phyloP scores from a whole-genome alignment of 2,329 filamentous ascomycete genomes.

The Hymenoscyphus fraxineus region DNA sequence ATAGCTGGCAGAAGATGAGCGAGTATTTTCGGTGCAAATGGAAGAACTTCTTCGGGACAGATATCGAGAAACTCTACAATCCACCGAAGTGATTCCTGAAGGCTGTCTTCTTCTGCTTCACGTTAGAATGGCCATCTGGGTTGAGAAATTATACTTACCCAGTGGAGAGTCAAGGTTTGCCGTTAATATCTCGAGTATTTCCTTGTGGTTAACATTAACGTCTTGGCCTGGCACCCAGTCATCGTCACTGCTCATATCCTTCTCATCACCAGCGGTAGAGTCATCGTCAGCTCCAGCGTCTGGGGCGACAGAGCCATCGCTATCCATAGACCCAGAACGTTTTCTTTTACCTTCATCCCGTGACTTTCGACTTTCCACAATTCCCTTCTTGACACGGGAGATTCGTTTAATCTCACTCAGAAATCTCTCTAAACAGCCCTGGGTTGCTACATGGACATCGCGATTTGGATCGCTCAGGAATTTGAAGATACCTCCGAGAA shows the following conservation, averaged over 20 bases:
- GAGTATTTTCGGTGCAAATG: slow-evolving; percentile 88
- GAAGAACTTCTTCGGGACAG: slow-evolving; percentile 91
- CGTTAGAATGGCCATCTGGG: slow-evolving; percentile 15
- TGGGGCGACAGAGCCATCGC: slow-evolving; percentile 46
- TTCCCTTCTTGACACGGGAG: slow-evolving; percentile 84
- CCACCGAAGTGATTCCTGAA: slow-evolving; percentile 89
- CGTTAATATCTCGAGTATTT: slow-evolving; percentile 87
- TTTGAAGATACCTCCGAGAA: slow-evolving; percentile 81
- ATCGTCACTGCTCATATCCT: slow-evolving; percentile 67
- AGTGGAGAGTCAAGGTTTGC: slow-evolving; percentile 79
- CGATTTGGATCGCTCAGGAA: slow-evolving; percentile 88
- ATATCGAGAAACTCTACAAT: slow-evolving; percentile 96
- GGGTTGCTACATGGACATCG: slow-evolving; percentile 93
- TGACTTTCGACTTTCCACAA: slow-evolving; percentile 78
- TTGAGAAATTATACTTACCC: slow-evolving; percentile 46
- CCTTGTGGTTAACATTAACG: slow-evolving; percentile 87
- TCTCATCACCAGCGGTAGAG: slow-evolving; percentile 54
- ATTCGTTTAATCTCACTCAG: slow-evolving; percentile 93
- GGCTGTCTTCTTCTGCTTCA: slow-evolving; percentile 75
- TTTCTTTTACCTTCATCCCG: slow-evolving; percentile 60
- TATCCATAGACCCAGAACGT: slow-evolving; percentile 67
- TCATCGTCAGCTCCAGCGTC: slow-evolving; percentile 60
- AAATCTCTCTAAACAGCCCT: slow-evolving; percentile 84
- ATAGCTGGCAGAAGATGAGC: slow-evolving; percentile 91
- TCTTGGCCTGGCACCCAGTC: slow-evolving; percentile 98